Evolutionary conservation across 495 filamentous ascomycete genomes (phyloP).

Genomic region (Aspergillus incahuasiensis): DNA sequence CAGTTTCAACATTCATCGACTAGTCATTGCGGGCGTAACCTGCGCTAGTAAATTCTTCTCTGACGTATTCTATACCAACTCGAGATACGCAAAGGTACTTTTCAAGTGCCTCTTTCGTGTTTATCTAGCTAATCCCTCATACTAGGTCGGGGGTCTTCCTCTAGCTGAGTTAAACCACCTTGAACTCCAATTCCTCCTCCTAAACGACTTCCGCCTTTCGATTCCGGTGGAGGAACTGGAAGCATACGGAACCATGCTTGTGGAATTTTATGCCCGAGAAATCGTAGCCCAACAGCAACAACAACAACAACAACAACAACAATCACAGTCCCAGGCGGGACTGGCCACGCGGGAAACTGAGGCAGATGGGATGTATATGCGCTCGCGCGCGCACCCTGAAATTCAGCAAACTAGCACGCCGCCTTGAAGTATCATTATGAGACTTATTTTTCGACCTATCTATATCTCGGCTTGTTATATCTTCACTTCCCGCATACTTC

Average conservation of each 20-base stretch:
- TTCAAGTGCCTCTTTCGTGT: conserved; percentile 9
- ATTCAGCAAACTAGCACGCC: conserved; percentile 41
- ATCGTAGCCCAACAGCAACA: conserved; percentile 65
- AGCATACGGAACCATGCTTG: conserved; percentile 96
- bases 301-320: conserved; percentile 32
- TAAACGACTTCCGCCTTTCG: conserved; percentile 95
- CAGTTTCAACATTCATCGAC: conserved; percentile 96
- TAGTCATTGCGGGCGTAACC: conserved; percentile 96
- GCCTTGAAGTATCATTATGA: conserved; percentile 20
- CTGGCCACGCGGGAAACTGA: conserved; percentile 15
- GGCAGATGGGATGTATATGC: conserved; percentile 40
- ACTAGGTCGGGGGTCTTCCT: conserved; percentile 96
- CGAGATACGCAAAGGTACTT: conserved; percentile 93
- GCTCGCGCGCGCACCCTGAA: conserved; percentile 29
- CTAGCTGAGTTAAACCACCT: conserved; percentile 95
- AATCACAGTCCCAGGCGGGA: not conserved
- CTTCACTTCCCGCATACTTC: not conserved
- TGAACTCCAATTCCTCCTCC: conserved; percentile 90
- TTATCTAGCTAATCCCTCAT: not conserved
- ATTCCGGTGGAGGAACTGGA: conserved; percentile 94
- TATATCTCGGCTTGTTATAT: not conserved
- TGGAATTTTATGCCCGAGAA: conserved; percentile 95
- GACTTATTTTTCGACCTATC: not conserved
- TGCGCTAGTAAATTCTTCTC: conserved; percentile 99
- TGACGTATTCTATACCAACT: conserved; percentile 99